A percentile compares a stretch with the other conserved stretches of the same genome.
phyloP scores from a whole-genome alignment of 2,329 filamentous ascomycete genomes.

The Beauveria australis region DNA sequence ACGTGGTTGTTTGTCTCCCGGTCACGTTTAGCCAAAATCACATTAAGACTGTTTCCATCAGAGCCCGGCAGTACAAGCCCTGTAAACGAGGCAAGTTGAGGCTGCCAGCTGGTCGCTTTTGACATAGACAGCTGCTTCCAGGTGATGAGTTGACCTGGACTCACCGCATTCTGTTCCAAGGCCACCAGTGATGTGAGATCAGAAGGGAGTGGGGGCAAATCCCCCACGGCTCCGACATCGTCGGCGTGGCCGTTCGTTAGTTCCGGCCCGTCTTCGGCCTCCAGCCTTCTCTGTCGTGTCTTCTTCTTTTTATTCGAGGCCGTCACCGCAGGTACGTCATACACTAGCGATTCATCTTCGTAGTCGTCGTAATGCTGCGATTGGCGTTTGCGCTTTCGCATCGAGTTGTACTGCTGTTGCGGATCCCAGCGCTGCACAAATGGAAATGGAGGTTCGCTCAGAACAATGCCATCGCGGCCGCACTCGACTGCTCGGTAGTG shows the following conservation, averaged over 20 bases:
- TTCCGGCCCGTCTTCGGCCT: neutral
- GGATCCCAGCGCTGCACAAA: constrained; percentile 86
- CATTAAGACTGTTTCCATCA: constrained; percentile 44
- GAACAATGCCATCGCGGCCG: constrained; percentile 55
- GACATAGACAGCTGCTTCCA: constrained; percentile 60
- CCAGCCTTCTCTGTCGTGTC: constrained; percentile 30
- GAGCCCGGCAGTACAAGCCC: constrained; percentile 53
- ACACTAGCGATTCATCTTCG: constrained; percentile 18
- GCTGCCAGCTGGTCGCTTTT: constrained; percentile 56
- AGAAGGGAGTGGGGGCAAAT: constrained; percentile 54
- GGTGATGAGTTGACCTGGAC: constrained; percentile 55
- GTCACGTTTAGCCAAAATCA: constrained; percentile 64
- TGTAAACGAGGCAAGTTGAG: constrained; percentile 54
- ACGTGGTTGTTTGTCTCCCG: constrained; percentile 47
- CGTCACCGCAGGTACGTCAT: constrained; percentile 4
- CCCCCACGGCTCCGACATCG: constrained; percentile 32
- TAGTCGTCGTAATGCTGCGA: constrained; percentile 26
- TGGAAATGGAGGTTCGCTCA: constrained; percentile 77
- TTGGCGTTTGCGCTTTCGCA: constrained; percentile 42
- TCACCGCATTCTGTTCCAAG: constrained; percentile 40
- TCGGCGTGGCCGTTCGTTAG: constrained; percentile 19
- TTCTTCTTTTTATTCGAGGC: constrained; percentile 17
- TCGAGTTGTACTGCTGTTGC: constrained; percentile 47
- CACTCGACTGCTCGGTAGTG: constrained; percentile 77
- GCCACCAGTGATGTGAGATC: constrained; percentile 46